phyloP scores from a whole-genome alignment of 108 stramenopile species.

The Skeletonema potamos region DNA sequence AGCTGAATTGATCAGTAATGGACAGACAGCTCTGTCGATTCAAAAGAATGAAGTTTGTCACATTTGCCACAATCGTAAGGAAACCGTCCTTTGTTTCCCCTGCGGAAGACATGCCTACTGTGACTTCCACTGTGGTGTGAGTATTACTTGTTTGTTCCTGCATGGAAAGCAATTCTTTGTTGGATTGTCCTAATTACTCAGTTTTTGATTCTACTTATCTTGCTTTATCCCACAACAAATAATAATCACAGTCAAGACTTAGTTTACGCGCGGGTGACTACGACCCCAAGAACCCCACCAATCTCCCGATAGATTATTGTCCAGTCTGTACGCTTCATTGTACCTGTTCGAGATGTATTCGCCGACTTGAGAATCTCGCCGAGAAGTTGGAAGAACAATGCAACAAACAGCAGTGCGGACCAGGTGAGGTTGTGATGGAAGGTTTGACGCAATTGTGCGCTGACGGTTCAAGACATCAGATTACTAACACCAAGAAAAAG shows the following conservation, averaged over 20 bases:
- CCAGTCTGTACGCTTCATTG: slow-evolving; percentile 43
- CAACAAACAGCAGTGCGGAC: slow-evolving; percentile 21
- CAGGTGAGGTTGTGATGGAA: slow-evolving; percentile 6
- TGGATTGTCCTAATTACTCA: no score
- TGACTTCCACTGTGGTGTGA: slow-evolving; percentile 47
- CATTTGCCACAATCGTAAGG: slow-evolving; percentile 57
- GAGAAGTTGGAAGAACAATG: slow-evolving; percentile 13
- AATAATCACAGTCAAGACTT: slow-evolving; percentile 21
- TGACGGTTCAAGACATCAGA: slow-evolving; percentile 1
- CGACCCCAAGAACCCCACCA: slow-evolving; percentile 25
- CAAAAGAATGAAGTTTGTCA: slow-evolving; percentile 57
- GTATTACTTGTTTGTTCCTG: background rate
- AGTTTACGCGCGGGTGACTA: slow-evolving; percentile 32
- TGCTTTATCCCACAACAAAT: background rate
- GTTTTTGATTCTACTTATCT: no score
- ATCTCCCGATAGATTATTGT: slow-evolving; percentile 32
- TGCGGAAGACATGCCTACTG: slow-evolving; percentile 66
- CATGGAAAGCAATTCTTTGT: background rate
- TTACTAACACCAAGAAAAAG: background rate
- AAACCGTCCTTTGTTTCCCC: slow-evolving; percentile 42
- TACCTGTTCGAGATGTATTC: slow-evolving; percentile 40
- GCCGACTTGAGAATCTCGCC: slow-evolving; percentile 21
- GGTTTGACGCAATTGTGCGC: slow-evolving; percentile 15
- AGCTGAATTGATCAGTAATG: slow-evolving; percentile 4
- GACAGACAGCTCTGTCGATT: slow-evolving; percentile 4